Conservation (phyloP, 306 rosid genomes). For the Sechiopsis laciniata region DNA sequence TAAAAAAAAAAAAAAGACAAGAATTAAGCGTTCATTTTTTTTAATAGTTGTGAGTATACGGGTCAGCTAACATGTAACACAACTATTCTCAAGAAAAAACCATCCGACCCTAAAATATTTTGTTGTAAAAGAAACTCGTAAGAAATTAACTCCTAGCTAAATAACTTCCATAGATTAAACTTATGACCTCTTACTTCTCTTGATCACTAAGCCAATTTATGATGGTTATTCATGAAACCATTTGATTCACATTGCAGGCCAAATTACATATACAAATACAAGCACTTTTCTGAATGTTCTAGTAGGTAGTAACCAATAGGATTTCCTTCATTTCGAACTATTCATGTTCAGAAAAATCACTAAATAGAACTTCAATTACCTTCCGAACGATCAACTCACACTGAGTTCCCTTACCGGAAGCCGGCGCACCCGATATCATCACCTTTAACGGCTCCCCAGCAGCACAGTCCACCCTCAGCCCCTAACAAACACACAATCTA, state of each 20-base stretch:
- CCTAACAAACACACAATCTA: conserved; percentile 31
- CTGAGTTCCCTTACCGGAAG: conserved; percentile 95
- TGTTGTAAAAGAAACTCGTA: too few species aligned
- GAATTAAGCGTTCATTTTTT: not conserved
- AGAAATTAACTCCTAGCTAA: too few species aligned
- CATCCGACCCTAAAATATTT: too few species aligned
- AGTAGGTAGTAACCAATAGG: not conserved
- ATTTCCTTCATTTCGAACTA: not conserved
- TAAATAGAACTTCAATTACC: conserved; percentile 29
- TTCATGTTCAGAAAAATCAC: not conserved
- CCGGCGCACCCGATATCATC: conserved; percentile 94
- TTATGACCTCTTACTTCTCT: too few species aligned
- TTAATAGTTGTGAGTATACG: too few species aligned
- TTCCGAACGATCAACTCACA: conserved; percentile 74
- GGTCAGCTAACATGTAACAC: too few species aligned
- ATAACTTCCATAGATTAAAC: too few species aligned
- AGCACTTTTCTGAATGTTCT: not conserved
- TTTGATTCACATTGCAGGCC: not conserved
- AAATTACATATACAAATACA: not conserved
- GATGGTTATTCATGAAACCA: not conserved
- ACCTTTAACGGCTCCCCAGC: conserved; percentile 62
- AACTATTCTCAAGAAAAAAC: too few species aligned
- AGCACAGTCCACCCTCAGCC: conserved; percentile 48
- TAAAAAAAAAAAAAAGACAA: too few species aligned
- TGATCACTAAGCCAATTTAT: too few species aligned